Evolutionary conservation across 495 filamentous ascomycete species (phyloP).

Genomic region (Trichoderma reesei): DNA sequence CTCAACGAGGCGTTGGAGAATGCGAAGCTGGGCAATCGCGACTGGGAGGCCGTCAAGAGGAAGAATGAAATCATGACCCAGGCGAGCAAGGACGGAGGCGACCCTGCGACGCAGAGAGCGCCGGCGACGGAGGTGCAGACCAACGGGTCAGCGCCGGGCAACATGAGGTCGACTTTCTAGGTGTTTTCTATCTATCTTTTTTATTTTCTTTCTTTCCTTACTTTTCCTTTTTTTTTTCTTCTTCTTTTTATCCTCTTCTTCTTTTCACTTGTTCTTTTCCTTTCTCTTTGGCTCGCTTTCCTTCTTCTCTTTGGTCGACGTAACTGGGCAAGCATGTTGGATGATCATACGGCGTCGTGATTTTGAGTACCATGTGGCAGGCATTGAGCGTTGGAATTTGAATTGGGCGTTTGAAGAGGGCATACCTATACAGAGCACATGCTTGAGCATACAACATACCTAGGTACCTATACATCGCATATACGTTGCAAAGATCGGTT

Average conservation of each 20-base stretch:
- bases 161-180: not conserved
- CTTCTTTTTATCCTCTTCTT: not conserved
- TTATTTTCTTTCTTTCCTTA: no score
- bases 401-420: no score
- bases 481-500: no score
- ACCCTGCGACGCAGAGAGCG: slow-evolving; percentile 23
- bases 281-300: not conserved
- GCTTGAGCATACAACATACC: no score
- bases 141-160: not conserved
- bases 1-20: slow-evolving; percentile 36
- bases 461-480: not conserved
- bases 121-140: slow-evolving; percentile 22
- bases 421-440: no score
- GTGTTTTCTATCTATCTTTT: no score
- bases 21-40: slow-evolving; percentile 20
- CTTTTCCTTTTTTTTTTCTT: no score
- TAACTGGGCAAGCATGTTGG: not conserved
- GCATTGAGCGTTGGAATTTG: not conserved
- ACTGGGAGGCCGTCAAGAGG: slow-evolving; percentile 40
- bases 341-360: not conserved
- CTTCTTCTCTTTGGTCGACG: no score
- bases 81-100: slow-evolving; percentile 14
- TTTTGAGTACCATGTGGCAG: not conserved
- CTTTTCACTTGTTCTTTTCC: not conserved
- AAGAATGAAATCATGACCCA: slow-evolving; percentile 39